Evolutionary conservation across 2,329 filamentous ascomycete genomes (phyloP).

Genomic region (Stachybotrys elegans): DNA sequence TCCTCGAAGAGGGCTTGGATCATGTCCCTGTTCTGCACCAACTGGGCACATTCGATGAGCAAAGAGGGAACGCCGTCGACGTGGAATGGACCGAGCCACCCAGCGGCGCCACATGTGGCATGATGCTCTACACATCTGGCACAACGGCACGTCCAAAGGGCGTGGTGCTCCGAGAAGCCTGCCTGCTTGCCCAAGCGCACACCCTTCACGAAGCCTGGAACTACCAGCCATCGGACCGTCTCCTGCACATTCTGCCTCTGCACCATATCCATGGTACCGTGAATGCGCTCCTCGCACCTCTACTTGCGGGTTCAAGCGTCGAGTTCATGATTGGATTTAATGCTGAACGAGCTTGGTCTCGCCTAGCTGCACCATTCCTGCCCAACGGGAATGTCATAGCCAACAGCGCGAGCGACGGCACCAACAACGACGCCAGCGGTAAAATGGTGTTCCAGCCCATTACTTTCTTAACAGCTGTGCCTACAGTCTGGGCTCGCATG

Average conservation of each 20-base stretch:
- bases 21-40: slow-evolving; percentile 54
- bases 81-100: slow-evolving; percentile 52
- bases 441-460: no score
- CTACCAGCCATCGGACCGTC: slow-evolving; percentile 70
- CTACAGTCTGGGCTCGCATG: slow-evolving; percentile 89
- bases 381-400: slow-evolving; percentile 23
- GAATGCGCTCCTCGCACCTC: slow-evolving; percentile 82
- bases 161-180: slow-evolving; percentile 74
- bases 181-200: slow-evolving; percentile 74
- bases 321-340: slow-evolving; percentile 97
- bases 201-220: slow-evolving; percentile 84
- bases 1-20: slow-evolving; percentile 58
- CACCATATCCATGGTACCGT: slow-evolving; percentile 97
- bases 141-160: slow-evolving; percentile 78
- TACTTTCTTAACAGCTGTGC: slow-evolving; percentile 93
- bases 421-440: no score
- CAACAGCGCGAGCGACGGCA: slow-evolving; percentile 12
- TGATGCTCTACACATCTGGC: slow-evolving; percentile 98
- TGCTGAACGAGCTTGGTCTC: slow-evolving; percentile 75
- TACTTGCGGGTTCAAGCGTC: slow-evolving; percentile 80
- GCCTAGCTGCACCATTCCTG: slow-evolving; percentile 77
- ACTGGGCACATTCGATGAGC: slow-evolving; percentile 62
- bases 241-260: slow-evolving; percentile 87
- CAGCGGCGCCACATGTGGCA: slow-evolving; percentile 59
- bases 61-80: slow-evolving; percentile 36